Base-by-base conservation (phyloP, 345 rosid genomes). In the Acer saccharum region DNA sequence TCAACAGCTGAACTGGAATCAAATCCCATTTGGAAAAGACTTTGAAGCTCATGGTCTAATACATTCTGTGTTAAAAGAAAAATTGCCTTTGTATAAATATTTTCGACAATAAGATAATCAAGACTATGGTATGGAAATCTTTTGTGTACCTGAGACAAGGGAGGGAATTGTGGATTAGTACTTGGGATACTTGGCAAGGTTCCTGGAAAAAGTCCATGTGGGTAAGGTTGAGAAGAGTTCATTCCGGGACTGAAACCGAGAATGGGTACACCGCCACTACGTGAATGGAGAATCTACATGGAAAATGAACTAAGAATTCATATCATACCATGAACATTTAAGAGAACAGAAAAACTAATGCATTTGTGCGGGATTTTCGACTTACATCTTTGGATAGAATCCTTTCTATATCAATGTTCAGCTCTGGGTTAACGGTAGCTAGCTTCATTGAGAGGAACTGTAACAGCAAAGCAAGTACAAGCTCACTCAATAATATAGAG, bases 391-490 rank as follows among this genome's bases (percentile, higher is more conserved):
- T 91, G 7, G 97, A 87, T 1, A 92, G 88, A 79, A 91, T 72
- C 85, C 92, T 90, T 85, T 93, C 97, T 61, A 90, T 74, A 74
- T 91, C 96, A 55, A 86, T 69, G 83, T 87, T 86, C 77, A 91
- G 54, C 75, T 91, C 99, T 17, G 99, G 98, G 80, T 91, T 91
- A 72, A 93, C 97, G 25, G 99, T 90, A 21, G 99, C 90, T n/a
- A 95, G 99, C 87, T 93, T 95, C 99, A 95, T 95, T 3, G 98
- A 93, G 80, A 95, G 81, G 80, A 95, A 95, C 99, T 95, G 90
- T 84, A 83, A 69, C 64, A 69, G 35, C 60, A 69, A 78, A 17
- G 25, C 57, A 78, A 39, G 18, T 23, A 66, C 55, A 79, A 29
- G 57, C 41, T 14, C 21, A 55, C 7, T 60, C 64, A 21, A 67